Percentiles rank a stretch among this genome's conserved stretches.
Evolutionary conservation across 2,329 filamentous ascomycete genomes (phyloP).

Genomic region (Epichloe bromicola): DNA sequence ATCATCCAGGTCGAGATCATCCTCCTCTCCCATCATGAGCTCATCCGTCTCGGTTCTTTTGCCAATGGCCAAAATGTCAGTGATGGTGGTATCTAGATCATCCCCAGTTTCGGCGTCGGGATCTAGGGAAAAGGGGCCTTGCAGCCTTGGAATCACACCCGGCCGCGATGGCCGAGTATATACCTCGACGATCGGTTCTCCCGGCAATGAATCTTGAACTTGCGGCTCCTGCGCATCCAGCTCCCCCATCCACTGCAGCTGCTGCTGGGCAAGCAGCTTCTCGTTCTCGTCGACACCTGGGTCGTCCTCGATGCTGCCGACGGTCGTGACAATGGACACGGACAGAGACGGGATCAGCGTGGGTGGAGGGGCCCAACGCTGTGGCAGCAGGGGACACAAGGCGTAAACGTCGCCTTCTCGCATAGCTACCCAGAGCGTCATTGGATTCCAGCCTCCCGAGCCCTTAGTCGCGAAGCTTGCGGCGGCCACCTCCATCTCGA

Average conservation of each 20-base stretch:
- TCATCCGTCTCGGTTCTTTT: constrained; percentile 47
- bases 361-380: constrained; percentile 68
- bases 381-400: constrained; percentile 77
- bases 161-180: constrained; percentile 44
- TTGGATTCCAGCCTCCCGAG: constrained; percentile 80
- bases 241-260: constrained; percentile 55
- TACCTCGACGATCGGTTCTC: constrained; percentile 39
- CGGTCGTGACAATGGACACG: constrained; percentile 66
- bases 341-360: constrained; percentile 72
- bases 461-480: constrained; percentile 60
- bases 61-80: constrained; percentile 50
- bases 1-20: constrained; percentile 44
- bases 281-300: constrained; percentile 36
- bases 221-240: constrained; percentile 49
- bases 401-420: constrained; percentile 86
- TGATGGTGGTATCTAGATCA: constrained; percentile 42
- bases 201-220: constrained; percentile 34
- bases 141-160: constrained; percentile 44
- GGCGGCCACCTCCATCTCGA: constrained; percentile 89
- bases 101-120: constrained; percentile 43
- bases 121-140: constrained; percentile 48
- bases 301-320: constrained; percentile 49
- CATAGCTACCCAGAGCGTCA: constrained; percentile 98
- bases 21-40: constrained; percentile 50
- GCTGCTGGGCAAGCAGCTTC: constrained; percentile 48